Base-by-base conservation (phyloP, 495 filamentous ascomycete species). In the Annulohypoxylon bovei region DNA sequence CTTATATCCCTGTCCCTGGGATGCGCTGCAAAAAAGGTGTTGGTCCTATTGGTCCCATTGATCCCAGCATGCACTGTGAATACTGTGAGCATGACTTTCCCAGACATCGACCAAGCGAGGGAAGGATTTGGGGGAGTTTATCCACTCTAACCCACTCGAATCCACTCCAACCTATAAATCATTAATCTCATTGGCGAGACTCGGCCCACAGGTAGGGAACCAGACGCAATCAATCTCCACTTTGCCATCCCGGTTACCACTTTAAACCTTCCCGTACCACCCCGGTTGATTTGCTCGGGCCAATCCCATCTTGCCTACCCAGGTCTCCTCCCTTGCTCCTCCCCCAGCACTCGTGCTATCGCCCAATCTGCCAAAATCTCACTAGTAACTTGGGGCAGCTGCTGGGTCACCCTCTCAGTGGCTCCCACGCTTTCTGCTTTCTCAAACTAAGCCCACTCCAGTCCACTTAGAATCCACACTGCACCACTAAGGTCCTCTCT, bases 181-280 rank as follows among this genome's bases (percentile, higher is more conserved):
- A 46, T 23, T 30, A 49, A 27, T 56, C 18, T 60, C 28, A 72
- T 72, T 72, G 70, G 70, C 47, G 14, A 44, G 16, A 68, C 53
- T 30, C 49, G 65, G 27, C 70, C 70, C 70, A 72, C 65, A 68
- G 70, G 64, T 72, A 72, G 70, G 70, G 70, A 72, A 68, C 70
- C 63, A 65, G 70, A 72, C 67, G 70, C 70, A 72, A 72, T 72
- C 65, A 68, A 53, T 72, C 70, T 68, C 65, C 70, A 72, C 70
- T 47, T 59, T 64, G 39, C 50, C 44, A 52, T 64, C 63, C 69
- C 64, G 62, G 39, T 42, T 62, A 53, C 68, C 49, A 56, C 67
- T 50, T 50, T 56, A 57, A 62, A 56, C 65, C 40, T 62, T 32
- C 44, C 47, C 42, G 58, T 62, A 49, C 42, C 42, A 62, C 62